Conservation (phyloP, 257 asterid genomes). For the Prunella vulgaris region DNA sequence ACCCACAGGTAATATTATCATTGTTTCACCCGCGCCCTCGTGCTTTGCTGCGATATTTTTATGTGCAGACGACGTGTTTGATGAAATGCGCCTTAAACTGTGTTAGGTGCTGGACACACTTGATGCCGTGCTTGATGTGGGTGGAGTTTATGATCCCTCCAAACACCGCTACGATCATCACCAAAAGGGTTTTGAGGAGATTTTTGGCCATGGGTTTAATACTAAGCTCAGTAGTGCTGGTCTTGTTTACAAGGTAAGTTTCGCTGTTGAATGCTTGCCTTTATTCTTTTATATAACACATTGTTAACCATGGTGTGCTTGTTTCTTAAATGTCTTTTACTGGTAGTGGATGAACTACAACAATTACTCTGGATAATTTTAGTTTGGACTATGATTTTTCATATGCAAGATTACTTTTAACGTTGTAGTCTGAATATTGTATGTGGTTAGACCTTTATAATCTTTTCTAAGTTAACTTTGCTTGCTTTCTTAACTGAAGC, state of each 20-base stretch:
- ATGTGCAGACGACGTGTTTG: conserved; percentile 45
- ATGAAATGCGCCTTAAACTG: conserved; percentile 33
- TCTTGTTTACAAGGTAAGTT: conserved; percentile 74
- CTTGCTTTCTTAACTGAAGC: conserved; percentile 40
- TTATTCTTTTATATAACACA: not conserved
- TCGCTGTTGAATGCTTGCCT: not conserved
- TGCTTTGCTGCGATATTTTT: not conserved
- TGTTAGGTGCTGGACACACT: conserved; percentile 68
- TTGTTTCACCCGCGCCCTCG: not conserved
- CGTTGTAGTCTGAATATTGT: not conserved
- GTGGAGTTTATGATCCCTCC: conserved; percentile 76
- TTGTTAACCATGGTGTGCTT: not conserved
- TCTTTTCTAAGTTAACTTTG: not conserved
- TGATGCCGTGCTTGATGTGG: conserved; percentile 93
- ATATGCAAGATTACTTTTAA: not conserved
- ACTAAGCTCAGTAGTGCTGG: conserved; percentile 98
- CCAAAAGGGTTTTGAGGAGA: conserved; percentile 82
- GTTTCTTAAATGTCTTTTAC: not conserved
- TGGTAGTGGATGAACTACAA: not conserved
- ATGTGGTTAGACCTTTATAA: not conserved
- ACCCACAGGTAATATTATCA: conserved; percentile 46
- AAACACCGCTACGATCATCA: conserved; percentile 79
- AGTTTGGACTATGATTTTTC: not conserved
- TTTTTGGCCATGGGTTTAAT: conserved; percentile 76
- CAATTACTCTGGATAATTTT: not conserved